phyloP scores from a whole-genome alignment of 192 early-diverging fungal species.

The Dissophora ornata region DNA sequence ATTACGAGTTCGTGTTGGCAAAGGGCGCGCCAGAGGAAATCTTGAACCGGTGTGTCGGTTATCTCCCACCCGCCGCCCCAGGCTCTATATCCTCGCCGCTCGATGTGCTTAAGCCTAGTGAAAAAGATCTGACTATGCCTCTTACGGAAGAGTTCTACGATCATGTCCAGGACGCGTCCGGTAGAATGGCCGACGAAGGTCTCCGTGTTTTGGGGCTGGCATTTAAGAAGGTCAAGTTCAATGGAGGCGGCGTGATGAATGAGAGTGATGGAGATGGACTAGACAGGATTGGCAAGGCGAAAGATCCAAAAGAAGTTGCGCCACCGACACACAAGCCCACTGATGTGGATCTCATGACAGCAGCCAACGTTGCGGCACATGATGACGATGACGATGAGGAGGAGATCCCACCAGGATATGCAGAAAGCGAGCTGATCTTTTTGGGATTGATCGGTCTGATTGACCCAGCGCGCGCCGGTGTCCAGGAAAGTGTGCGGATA shows the following conservation, averaged over 20 bases:
- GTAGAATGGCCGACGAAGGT: conserved; percentile 85
- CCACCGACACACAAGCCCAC: conserved; percentile 33
- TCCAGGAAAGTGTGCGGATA: conserved; percentile 79
- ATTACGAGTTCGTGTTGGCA: conserved; percentile 70
- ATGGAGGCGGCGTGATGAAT: conserved; percentile 19
- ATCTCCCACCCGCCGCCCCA: conserved; percentile 50
- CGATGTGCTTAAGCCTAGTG: conserved; percentile 47
- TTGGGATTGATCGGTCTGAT: conserved; percentile 92
- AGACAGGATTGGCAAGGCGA: conserved; percentile 57
- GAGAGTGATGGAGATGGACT: conserved; percentile 31
- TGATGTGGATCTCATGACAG: conserved; percentile 39
- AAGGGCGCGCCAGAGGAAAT: conserved; percentile 97
- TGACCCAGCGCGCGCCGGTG: conserved; percentile 90
- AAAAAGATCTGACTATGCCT: conserved; percentile 54
- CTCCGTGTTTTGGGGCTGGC: conserved; percentile 92
- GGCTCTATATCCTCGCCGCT: conserved; percentile 22
- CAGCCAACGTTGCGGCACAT: conserved; percentile 37
- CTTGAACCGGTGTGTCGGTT: conserved; percentile 72
- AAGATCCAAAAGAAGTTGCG: conserved; percentile 63
- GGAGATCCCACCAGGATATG: conserved; percentile 62
- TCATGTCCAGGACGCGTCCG: conserved; percentile 67
- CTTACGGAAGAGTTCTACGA: conserved; percentile 73
- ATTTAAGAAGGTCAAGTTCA: conserved; percentile 65
- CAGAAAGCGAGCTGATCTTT: conserved; percentile 82
- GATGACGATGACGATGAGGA: conserved; percentile 54